A percentile compares a stretch with the other conserved stretches of the same genome.
Conservation (phyloP, 495 filamentous ascomycete genomes). For the Aspergillus biplanus region DNA sequence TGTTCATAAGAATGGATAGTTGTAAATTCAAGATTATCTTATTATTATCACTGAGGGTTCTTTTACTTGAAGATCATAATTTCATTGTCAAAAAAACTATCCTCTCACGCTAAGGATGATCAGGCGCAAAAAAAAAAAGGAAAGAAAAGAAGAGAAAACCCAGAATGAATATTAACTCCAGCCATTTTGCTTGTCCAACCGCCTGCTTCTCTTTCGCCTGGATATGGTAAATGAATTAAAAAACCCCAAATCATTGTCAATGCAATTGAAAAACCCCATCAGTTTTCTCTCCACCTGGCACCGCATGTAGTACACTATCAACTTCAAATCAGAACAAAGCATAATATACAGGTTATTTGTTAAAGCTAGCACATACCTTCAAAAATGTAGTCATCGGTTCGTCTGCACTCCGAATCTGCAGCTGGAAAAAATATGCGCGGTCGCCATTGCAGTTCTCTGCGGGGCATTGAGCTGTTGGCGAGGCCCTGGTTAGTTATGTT, state of each 20-base stretch:
- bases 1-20: no score
- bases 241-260: constrained; percentile 13
- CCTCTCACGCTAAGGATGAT: background rate
- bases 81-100: background rate
- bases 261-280: constrained; percentile 12
- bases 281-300: constrained; percentile 53
- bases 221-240: constrained; percentile 8
- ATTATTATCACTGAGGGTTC: no score
- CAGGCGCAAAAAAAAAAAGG: background rate
- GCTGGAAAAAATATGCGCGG: constrained; percentile 90
- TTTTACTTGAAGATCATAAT: background rate
- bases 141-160: background rate
- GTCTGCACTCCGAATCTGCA: constrained; percentile 97
- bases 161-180: constrained; percentile 3
- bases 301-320: constrained; percentile 48
- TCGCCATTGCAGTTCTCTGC: constrained; percentile 72
- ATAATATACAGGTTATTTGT: constrained; percentile 24
- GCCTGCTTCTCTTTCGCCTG: constrained; percentile 13
- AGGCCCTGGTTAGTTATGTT: constrained; percentile 18
- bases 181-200: constrained; percentile 3
- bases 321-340: constrained; percentile 33
- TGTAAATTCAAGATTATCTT: no score
- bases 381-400: constrained; percentile 98
- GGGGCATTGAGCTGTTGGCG: constrained; percentile 69
- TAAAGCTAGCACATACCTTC: constrained; percentile 61